A percentile compares a stretch with the other conserved stretches of the same genome.
These are phyloP conservation scores for Ochromonas danica DNA, from an alignment of 108 stramenopile genomes.

Conservation along the genomic window DNA sequence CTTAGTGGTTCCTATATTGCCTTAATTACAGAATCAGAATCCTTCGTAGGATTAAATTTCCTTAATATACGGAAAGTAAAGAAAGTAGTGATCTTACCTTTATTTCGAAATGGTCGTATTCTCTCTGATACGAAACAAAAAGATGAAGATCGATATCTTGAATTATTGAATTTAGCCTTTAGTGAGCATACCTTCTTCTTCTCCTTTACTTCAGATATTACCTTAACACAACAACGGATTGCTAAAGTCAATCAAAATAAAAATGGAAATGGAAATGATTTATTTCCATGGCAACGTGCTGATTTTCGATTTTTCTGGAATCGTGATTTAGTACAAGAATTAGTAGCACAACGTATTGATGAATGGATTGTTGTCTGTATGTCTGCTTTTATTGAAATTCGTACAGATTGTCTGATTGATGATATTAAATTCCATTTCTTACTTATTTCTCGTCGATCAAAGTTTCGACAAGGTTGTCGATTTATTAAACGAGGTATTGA, in stretches of 20 bases:
- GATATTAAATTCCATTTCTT: conserved; percentile 64
- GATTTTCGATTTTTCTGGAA: conserved; percentile 95
- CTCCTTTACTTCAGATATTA: conserved; percentile 55
- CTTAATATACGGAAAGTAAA: conserved; percentile 48
- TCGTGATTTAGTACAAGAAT: conserved; percentile 63
- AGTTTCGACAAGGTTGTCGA: conserved; percentile 84
- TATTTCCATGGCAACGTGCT: conserved; percentile 41
- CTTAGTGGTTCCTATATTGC: conserved; percentile 55
- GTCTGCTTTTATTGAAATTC: conserved; percentile 81
- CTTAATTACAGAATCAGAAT: conserved; percentile 44
- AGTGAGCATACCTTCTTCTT: conserved; percentile 53
- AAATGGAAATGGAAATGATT: neutral
- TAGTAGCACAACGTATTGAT: conserved; percentile 41
- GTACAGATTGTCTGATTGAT: conserved; percentile 48
- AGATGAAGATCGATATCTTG: conserved; percentile 49
- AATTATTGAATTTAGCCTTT: conserved; percentile 45
- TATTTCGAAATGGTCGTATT: conserved; percentile 40
- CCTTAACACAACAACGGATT: conserved; percentile 50
- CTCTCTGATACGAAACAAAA: conserved; percentile 46
- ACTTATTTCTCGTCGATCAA: conserved; percentile 78
- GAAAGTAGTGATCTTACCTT: conserved; percentile 44
- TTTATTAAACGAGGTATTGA: conserved; percentile 88
- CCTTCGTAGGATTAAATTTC: conserved; percentile 4
- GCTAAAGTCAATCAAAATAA: conserved; percentile 22
- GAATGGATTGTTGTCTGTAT: conserved; percentile 71